Conservation (phyloP, 2,329 filamentous ascomycete species). For the Aspergillus caelatus region DNA sequence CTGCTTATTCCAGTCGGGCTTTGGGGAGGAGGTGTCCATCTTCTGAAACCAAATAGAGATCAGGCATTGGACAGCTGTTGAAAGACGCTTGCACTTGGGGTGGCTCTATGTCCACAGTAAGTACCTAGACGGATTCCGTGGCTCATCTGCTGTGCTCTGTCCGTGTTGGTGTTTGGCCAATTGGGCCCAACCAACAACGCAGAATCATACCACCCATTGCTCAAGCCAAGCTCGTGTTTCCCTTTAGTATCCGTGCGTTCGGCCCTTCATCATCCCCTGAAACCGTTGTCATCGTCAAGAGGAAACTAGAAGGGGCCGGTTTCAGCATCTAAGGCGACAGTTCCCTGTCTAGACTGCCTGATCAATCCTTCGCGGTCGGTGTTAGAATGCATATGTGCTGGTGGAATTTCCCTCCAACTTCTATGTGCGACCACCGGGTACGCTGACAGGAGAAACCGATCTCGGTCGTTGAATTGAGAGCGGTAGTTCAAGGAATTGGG, state of each 20-base stretch:
- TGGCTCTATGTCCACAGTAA: neutral
- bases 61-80: neutral
- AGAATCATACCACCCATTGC: neutral
- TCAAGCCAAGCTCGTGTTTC: neutral
- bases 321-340: neutral
- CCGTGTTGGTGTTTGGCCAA: neutral
- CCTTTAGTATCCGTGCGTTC: neutral
- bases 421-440: neutral
- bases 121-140: neutral
- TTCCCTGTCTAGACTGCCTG: neutral
- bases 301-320: neutral
- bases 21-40: neutral
- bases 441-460: neutral
- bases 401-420: neutral
- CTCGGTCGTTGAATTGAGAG: neutral
- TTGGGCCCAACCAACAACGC: neutral
- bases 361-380: neutral
- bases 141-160: neutral
- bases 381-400: neutral
- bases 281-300: neutral
- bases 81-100: neutral
- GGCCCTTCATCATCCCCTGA: neutral
- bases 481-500: neutral
- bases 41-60: neutral
- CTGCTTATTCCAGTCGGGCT: neutral